Evolutionary conservation across 495 filamentous ascomycete genomes (phyloP), one percentile per base, ranked within the genome.

Genomic region (Copromyces sp.): DNA sequence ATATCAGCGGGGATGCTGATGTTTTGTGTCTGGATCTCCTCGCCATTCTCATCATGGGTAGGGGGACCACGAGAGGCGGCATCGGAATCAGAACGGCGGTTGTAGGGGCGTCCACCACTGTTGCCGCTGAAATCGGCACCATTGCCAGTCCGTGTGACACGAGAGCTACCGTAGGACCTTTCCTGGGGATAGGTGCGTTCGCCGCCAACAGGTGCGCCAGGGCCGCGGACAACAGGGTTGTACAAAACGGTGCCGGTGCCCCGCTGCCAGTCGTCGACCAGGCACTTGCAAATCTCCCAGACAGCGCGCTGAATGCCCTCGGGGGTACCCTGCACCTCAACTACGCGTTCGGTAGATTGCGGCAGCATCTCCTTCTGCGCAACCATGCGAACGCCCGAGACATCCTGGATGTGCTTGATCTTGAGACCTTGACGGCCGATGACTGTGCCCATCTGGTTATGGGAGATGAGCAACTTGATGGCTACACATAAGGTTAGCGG

Each of bases 381-480:
- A 40, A 98, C 94, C 95, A 99, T 98, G 76, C 95, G 93, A 72
- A 98, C 95, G 74, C 94, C 94, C 3, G 96, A 98, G 12, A 90
- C 90, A 83, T 99, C 96, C 81, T 99, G 95, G 77, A 99, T 99
- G 81, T 97, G 92, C 87, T 99, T 99, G 86, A 99, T 99, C 86
- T 98, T 98, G 73, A 97, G 87, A 61, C 95, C 95, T 84, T 94
- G 91, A 70, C 94, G 91, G 74, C 95, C 95, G 77, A 99, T 99
- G 82, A 99, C 97, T 74, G 95, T 98, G 70, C 95, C 95, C 95
- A 99, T 99, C 82, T 99, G 96, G 80, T 98, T 98, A 84, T 99
- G 95, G 24, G 96, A 98, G 79, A 99, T 99, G 76, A 99, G 89
- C 11, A 99, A 89, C 74, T 97, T 97, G 80, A 99, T 91, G 40